These are phyloP conservation scores for Picochlorum sp. DNA, from an alignment of 139 green algal species.

Conservation along the genomic window DNA sequence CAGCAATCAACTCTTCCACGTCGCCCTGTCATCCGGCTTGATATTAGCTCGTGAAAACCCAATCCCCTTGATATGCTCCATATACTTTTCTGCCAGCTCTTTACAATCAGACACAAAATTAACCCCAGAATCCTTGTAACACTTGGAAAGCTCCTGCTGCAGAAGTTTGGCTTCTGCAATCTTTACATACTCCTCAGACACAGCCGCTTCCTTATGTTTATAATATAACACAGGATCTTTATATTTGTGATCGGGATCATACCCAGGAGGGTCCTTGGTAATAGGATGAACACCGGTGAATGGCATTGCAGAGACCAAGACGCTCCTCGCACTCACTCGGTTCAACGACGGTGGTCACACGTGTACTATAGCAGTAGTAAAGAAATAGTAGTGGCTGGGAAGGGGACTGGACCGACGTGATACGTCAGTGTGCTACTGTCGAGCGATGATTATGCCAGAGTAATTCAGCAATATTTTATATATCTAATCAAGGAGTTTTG, in stretches of 20 bases:
- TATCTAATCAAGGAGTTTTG: no score
- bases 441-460: no score
- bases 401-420: no score
- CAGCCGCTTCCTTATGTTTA: conserved; percentile 28
- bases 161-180: conserved; percentile 36
- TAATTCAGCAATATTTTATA: no score
- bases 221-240: conserved; percentile 29
- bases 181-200: conserved; percentile 26
- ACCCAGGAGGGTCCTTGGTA: conserved; percentile 13
- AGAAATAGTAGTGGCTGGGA: no score
- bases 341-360: no score
- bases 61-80: conserved; percentile 26
- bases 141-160: conserved; percentile 22
- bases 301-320: conserved; percentile 10
- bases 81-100: conserved; percentile 20
- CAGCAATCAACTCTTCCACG: conserved; percentile 11
- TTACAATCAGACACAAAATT: conserved; percentile 31
- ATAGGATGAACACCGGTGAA: neutral
- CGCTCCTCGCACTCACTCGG: no score
- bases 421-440: no score
- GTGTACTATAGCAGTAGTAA: no score
- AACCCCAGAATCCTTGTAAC: conserved; percentile 28
- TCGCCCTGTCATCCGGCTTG: conserved; percentile 20
- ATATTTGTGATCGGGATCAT: conserved; percentile 28
- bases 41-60: conserved; percentile 27